phyloP scores from a whole-genome alignment of 129 eudicot species.

The Smallanthus sonchifolius region DNA sequence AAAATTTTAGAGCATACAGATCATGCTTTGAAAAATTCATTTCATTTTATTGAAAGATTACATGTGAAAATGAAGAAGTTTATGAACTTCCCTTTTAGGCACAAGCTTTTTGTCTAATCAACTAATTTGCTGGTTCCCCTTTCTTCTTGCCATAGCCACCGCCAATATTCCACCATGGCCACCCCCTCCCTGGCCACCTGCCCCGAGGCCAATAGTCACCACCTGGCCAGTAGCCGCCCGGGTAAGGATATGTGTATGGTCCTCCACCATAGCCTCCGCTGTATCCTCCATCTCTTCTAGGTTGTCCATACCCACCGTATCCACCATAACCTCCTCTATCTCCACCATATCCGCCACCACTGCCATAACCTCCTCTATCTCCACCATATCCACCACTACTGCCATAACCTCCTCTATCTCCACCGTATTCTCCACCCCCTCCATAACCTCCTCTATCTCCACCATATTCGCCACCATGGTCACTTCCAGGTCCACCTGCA shows the following conservation, averaged over 20 bases:
- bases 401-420: background rate
- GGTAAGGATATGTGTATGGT: background rate
- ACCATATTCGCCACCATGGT: too few relatives aligned
- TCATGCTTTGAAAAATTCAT: background rate
- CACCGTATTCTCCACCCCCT: background rate
- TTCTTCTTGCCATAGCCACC: background rate
- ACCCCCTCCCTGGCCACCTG: background rate
- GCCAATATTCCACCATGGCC: constrained; percentile 3
- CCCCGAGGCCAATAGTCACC: background rate
- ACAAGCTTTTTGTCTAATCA: background rate
- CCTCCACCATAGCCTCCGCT: background rate
- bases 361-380: background rate
- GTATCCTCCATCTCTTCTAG: constrained; percentile 8
- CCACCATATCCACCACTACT: background rate
- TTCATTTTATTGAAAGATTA: background rate
- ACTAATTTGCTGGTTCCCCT: background rate
- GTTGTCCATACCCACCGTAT: background rate
- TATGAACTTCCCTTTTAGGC: background rate
- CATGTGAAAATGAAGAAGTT: background rate
- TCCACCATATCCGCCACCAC: background rate
- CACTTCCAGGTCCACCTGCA: too few relatives aligned
- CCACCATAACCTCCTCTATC: background rate
- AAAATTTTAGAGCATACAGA: too few relatives aligned
- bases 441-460: background rate
- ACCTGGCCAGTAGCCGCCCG: background rate